These are phyloP conservation scores for Linum lewisii DNA, from an alignment of 345 rosid genomes.

Conservation along the genomic window DNA sequence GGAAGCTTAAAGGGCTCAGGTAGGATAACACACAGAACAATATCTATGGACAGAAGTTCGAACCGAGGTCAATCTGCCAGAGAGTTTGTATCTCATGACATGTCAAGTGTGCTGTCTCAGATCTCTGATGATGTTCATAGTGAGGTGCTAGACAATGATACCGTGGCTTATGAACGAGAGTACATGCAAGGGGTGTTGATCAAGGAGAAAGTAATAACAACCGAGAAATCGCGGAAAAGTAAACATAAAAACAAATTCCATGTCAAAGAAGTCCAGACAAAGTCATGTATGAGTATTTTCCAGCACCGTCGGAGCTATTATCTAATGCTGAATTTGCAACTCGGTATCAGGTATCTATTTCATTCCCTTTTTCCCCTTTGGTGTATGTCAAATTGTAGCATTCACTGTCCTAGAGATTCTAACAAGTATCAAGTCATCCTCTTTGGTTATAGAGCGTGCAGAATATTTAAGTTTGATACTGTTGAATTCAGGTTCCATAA, in stretches of 20 bases:
- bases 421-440: too few species aligned
- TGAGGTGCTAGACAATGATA: conserved; percentile 29
- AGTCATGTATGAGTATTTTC: conserved; percentile 32
- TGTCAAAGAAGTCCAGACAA: conserved; percentile 37
- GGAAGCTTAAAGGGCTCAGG: conserved; percentile 37
- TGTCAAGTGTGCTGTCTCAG: conserved; percentile 29
- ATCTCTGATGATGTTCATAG: conserved; percentile 32
- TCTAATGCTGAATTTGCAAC: conserved; percentile 85
- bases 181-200: conserved; percentile 85
- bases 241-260: conserved; percentile 35
- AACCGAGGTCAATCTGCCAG: conserved; percentile 23
- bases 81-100: conserved; percentile 27
- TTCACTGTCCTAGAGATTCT: not conserved
- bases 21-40: conserved; percentile 35
- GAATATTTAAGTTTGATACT: too few species aligned
- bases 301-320: conserved; percentile 43
- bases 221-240: conserved; percentile 27
- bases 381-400: not conserved
- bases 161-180: conserved; percentile 64
- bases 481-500: too few species aligned
- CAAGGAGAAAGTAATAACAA: conserved; percentile 40
- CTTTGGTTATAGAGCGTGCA: too few species aligned
- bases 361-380: not conserved
- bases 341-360: conserved; percentile 66
- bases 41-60: conserved; percentile 32